A percentile compares a stretch with the other conserved stretches of the same genome.
Evolutionary conservation across 225 moss, liverwort and hornwort genomes (phyloP).

Genomic region (Polytrichum commune): DNA sequence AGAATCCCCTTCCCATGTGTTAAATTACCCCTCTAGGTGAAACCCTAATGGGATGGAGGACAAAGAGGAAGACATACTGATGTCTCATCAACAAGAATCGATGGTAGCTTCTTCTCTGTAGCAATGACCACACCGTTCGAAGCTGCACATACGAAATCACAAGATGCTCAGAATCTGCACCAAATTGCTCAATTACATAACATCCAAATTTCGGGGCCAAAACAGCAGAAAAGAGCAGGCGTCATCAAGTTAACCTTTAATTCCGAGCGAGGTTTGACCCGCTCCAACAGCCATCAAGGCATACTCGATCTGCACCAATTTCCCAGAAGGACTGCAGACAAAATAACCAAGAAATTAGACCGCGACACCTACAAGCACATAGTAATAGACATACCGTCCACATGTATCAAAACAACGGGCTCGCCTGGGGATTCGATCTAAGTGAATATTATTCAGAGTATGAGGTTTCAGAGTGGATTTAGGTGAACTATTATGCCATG

Average conservation of each 20-base stretch:
- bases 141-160: slow-evolving; percentile 35
- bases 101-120: slow-evolving; percentile 94
- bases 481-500: background rate
- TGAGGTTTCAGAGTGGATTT: background rate
- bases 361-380: background rate
- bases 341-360: slow-evolving; percentile 1
- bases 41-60: slow-evolving; percentile 19
- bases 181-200: background rate
- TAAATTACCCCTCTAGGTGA: background rate
- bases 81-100: slow-evolving; percentile 84
- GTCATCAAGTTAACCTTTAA: slow-evolving; percentile 51
- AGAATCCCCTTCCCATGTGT: background rate
- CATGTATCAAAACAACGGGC: background rate
- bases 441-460: background rate
- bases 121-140: slow-evolving; percentile 90
- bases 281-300: slow-evolving; percentile 97
- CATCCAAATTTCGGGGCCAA: too few relatives aligned
- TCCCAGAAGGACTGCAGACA: slow-evolving; percentile 68
- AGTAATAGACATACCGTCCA: background rate
- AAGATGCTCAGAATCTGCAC: background rate
- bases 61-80: slow-evolving; percentile 43
- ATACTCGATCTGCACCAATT: slow-evolving; percentile 98
- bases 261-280: slow-evolving; percentile 95
- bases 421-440: background rate
- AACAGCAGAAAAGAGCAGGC: background rate